Conservation (phyloP, 2,329 filamentous ascomycete species). For the Colletotrichum theobromicola region DNA sequence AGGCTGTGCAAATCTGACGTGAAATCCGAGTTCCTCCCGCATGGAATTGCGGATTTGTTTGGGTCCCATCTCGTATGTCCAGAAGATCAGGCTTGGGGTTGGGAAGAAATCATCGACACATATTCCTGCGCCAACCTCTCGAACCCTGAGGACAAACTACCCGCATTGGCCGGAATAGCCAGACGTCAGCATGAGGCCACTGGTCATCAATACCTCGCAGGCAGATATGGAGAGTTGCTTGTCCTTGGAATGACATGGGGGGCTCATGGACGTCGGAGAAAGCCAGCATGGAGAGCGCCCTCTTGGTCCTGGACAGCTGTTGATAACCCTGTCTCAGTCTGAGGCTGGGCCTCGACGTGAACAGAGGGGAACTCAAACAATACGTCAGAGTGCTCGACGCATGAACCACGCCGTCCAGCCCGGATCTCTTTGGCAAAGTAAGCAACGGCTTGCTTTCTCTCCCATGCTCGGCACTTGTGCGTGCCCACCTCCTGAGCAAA, state of each 20-base stretch:
- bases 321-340: background rate
- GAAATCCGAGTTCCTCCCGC: background rate
- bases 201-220: background rate
- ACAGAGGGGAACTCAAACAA: too few relatives aligned
- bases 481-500: too few relatives aligned
- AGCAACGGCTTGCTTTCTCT: background rate
- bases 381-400: background rate
- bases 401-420: background rate
- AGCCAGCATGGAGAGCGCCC: background rate
- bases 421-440: background rate
- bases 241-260: accelerated
- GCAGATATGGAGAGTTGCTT: background rate
- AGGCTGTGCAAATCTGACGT: background rate
- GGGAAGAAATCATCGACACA: background rate
- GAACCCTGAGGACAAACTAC: accelerated
- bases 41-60: background rate
- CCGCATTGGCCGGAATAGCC: background rate
- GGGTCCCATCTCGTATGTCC: background rate
- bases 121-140: background rate
- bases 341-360: too few relatives aligned
- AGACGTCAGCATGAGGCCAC: background rate
- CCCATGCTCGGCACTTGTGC: background rate
- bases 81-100: accelerated
- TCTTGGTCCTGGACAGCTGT: background rate
- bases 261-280: background rate